Evolutionary conservation across 1,139 yeast genomes (phyloP).

Genomic region (Blastobotrys arbuscula): DNA sequence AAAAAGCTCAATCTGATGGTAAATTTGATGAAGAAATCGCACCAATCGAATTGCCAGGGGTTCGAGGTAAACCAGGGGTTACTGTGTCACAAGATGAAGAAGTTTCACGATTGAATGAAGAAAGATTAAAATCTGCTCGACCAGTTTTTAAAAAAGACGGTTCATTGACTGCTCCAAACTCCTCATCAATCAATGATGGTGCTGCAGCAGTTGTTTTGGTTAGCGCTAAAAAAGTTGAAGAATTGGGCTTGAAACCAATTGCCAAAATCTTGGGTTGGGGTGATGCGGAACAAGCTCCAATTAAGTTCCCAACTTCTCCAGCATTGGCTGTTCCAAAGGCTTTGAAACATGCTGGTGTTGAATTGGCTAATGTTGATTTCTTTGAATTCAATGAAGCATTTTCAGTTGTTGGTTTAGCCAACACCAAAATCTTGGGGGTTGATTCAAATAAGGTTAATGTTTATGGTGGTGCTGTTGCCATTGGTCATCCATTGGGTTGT

Average conservation of each 20-base stretch:
- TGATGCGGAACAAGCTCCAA: slow-evolving; percentile 93
- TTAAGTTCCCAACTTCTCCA: slow-evolving; percentile 94
- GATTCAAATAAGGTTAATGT: slow-evolving; percentile 72
- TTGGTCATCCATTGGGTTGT: slow-evolving; percentile 97
- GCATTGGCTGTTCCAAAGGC: slow-evolving; percentile 93
- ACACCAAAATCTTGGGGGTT: slow-evolving; percentile 65
- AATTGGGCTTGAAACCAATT: slow-evolving; percentile 78
- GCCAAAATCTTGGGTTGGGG: slow-evolving; percentile 94
- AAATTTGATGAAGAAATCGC: slow-evolving; percentile 77
- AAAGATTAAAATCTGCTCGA: slow-evolving; percentile 72
- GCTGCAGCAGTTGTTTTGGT: slow-evolving; percentile 91
- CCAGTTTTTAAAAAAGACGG: slow-evolving; percentile 84
- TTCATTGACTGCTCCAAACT: slow-evolving; percentile 94
- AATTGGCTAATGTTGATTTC: slow-evolving; percentile 58
- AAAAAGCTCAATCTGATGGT: slow-evolving; percentile 68
- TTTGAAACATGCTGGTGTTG: slow-evolving; percentile 72
- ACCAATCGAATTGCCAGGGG: slow-evolving; percentile 82
- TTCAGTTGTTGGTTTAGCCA: slow-evolving; percentile 91
- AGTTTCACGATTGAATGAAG: slow-evolving; percentile 72
- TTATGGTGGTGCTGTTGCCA: slow-evolving; percentile 97
- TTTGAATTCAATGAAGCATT: slow-evolving; percentile 97
- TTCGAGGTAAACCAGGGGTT: slow-evolving; percentile 87
- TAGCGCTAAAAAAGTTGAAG: slow-evolving; percentile 74
- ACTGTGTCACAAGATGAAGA: slow-evolving; percentile 67
- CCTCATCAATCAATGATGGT: slow-evolving; percentile 94